phyloP scores from a whole-genome alignment of 164 flowering plant genomes.

The Kingdonia uniflora region DNA sequence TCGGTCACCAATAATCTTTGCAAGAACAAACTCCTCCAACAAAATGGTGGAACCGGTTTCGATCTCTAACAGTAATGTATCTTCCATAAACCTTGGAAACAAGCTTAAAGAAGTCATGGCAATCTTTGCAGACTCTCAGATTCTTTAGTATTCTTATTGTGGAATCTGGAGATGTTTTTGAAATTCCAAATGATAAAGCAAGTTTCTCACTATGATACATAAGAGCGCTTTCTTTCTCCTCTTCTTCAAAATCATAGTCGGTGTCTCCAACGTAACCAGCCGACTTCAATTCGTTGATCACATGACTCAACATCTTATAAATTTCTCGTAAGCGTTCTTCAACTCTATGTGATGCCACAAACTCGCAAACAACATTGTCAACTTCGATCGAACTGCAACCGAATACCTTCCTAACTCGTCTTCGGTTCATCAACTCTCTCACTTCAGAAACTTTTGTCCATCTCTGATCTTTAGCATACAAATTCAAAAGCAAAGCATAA shows the following conservation, averaged over 20 bases:
- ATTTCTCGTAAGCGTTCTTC: conserved; percentile 22
- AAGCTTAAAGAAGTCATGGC: conserved; percentile 17
- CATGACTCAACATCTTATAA: conserved; percentile 18
- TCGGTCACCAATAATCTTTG: conserved; percentile 20
- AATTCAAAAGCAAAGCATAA: conserved; percentile 46
- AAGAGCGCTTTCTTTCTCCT: conserved; percentile 6
- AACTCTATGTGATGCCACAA: conserved; percentile 30
- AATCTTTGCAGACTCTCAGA: conserved; percentile 15
- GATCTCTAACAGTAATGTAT: conserved; percentile 24
- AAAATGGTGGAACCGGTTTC: conserved; percentile 27
- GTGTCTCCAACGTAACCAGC: conserved; percentile 13
- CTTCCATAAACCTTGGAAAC: conserved; percentile 22
- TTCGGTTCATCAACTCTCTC: conserved; percentile 42
- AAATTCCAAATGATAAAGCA: conserved; percentile 24
- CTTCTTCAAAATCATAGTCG: not conserved
- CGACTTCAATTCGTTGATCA: conserved; percentile 15
- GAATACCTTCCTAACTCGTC: conserved; percentile 46
- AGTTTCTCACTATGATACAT: conserved; percentile 23
- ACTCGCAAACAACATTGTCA: conserved; percentile 24
- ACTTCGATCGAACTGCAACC: conserved; percentile 57
- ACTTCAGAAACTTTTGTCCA: conserved; percentile 41
- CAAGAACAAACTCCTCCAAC: conserved; percentile 21
- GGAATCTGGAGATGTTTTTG: conserved; percentile 19
- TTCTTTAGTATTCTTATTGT: conserved; percentile 17
- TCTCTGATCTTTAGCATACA: conserved; percentile 61